phyloP scores from a whole-genome alignment of 2,329 filamentous ascomycete species.

The Cylindrodendrum hubeiense region DNA sequence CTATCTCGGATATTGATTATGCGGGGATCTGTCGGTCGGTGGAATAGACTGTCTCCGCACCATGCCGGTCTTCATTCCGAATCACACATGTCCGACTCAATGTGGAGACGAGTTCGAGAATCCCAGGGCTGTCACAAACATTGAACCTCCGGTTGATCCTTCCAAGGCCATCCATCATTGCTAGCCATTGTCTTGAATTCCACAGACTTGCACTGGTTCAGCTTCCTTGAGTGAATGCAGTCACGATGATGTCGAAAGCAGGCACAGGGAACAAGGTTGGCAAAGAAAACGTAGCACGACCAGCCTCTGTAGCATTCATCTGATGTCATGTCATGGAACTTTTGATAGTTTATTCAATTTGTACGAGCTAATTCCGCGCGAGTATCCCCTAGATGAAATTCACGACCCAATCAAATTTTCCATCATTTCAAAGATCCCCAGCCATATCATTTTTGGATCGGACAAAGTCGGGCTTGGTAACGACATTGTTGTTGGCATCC shows the following conservation, averaged over 20 bases:
- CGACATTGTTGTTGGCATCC: constrained; percentile 70
- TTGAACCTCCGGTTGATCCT: too few species aligned
- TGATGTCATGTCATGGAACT: not conserved
- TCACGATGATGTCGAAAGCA: not conserved
- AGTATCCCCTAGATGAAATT: not conserved
- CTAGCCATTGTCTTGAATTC: too few species aligned
- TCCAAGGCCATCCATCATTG: too few species aligned
- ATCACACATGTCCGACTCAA: not conserved
- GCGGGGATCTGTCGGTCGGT: not conserved
- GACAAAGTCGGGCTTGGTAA: constrained; percentile 53
- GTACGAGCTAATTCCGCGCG: not conserved
- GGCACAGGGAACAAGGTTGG: not conserved
- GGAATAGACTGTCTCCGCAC: not conserved
- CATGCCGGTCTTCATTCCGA: not conserved
- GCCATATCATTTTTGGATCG: not conserved
- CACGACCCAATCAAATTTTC: not conserved
- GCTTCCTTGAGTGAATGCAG: not conserved
- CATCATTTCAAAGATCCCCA: not conserved
- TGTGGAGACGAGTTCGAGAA: not conserved
- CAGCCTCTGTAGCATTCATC: not conserved
- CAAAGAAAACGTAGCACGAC: too few species aligned
- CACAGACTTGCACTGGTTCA: too few species aligned
- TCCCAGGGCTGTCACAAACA: too few species aligned
- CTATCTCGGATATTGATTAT: not conserved
- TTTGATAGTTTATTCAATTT: not conserved